Percentiles rank a stretch among this genome's conserved stretches.
Conservation (phyloP, 352 stramenopile species). For the Pythium chondricola region DNA sequence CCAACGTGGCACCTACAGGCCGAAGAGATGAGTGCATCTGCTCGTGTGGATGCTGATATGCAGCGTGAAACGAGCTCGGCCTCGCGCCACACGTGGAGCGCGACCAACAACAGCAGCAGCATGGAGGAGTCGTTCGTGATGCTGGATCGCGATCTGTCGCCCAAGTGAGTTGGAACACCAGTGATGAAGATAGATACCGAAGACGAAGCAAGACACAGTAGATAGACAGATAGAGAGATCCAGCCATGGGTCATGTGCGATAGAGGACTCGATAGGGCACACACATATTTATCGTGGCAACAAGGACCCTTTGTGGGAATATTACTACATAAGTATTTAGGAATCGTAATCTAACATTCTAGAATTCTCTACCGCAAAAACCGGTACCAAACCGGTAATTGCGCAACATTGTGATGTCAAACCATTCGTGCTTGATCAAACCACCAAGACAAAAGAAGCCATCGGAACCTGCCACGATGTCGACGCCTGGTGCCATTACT, state of each 20-base stretch:
- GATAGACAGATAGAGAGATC: too few relatives aligned
- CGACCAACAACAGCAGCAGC: conserved; percentile 7
- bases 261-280: not conserved
- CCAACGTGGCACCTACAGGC: conserved; percentile 73
- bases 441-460: not conserved
- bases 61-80: not conserved
- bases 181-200: not conserved
- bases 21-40: conserved; percentile 70
- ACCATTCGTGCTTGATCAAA: conserved; percentile 1
- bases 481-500: conserved; percentile 9
- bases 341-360: too few relatives aligned
- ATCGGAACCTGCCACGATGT: not conserved
- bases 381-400: not conserved
- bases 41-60: conserved; percentile 22
- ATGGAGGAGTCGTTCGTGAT: conserved; percentile 76
- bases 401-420: not conserved
- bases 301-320: not conserved
- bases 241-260: not conserved
- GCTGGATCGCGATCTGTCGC: conserved; percentile 27
- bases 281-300: not conserved
- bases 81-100: conserved; percentile 8
- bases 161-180: not conserved
- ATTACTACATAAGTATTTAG: too few relatives aligned
- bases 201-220: too few relatives aligned
- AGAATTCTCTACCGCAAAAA: too few relatives aligned